Conservation (phyloP, 2,329 filamentous ascomycete genomes). For the Verticillium isaacii region DNA sequence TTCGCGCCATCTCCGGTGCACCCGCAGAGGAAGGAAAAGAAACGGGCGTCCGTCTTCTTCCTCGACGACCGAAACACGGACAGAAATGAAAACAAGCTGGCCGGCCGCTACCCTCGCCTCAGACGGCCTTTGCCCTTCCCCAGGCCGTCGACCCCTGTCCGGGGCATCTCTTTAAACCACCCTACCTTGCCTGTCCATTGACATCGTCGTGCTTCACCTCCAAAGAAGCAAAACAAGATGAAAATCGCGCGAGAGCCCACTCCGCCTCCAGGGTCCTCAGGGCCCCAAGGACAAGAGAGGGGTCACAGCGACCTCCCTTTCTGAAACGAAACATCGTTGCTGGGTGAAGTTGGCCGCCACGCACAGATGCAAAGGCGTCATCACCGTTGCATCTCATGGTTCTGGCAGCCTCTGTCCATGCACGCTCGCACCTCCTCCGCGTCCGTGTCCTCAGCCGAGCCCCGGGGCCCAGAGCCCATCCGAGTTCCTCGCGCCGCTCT, state of each 20-base stretch:
- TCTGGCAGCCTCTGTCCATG: not conserved
- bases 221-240: not conserved
- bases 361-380: not conserved
- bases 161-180: not conserved
- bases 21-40: not conserved
- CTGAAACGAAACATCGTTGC: conserved; percentile 1
- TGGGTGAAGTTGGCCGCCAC: not conserved
- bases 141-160: not conserved
- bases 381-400: not conserved
- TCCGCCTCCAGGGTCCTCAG: not conserved
- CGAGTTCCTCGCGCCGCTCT: not conserved
- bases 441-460: conserved; percentile 2
- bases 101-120: not conserved
- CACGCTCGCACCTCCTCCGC: conserved; percentile 3
- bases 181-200: not conserved
- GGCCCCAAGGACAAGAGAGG: not conserved
- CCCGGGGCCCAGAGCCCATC: not conserved
- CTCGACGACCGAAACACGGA: not conserved
- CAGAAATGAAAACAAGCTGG: not conserved
- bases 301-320: not conserved
- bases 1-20: not conserved
- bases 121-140: not conserved
- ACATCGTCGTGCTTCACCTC: not conserved
- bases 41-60: not conserved
- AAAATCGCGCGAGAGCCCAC: not conserved